Percentiles rank a stretch among this genome's conserved stretches.
These are phyloP conservation scores for Solanum clarkiae DNA, from an alignment of 257 asterid genomes.

Conservation along the genomic window DNA sequence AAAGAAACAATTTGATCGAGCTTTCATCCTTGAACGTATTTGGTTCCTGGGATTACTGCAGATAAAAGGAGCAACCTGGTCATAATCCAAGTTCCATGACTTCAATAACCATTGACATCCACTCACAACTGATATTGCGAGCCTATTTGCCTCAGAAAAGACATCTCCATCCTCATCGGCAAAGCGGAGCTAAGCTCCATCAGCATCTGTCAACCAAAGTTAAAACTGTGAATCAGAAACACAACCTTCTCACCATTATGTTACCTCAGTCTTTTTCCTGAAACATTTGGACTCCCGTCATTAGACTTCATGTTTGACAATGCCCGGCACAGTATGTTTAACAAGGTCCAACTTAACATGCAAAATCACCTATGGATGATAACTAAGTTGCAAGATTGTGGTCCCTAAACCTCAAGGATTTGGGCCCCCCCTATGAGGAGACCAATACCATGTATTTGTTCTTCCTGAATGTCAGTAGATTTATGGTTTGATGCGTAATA, in stretches of 20 bases:
- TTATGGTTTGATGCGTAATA: not conserved
- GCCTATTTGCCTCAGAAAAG: not conserved
- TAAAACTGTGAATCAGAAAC: not conserved
- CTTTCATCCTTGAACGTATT: not conserved
- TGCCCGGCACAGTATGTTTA: not conserved
- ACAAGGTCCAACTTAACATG: not conserved
- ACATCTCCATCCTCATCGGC: not conserved
- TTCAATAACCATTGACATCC: not conserved
- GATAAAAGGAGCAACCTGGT: not conserved
- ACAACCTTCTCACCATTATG: not conserved
- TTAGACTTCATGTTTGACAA: not conserved
- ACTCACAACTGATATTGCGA: not conserved
- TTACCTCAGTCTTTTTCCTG: not conserved
- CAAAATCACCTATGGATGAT: not conserved
- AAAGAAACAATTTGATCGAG: not conserved
- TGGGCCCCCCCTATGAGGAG: not conserved
- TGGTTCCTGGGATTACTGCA: not conserved
- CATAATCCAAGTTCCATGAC: not conserved
- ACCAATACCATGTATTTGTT: not conserved
- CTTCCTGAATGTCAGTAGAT: not conserved
- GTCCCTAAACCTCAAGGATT: not conserved
- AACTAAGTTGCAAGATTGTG: not conserved
- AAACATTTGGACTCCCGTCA: not conserved
- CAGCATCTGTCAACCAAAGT: not conserved
- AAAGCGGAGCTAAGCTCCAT: not conserved